Evolutionary conservation across 495 filamentous ascomycete genomes (phyloP).

Genomic region (Pyrenula massariospora): DNA sequence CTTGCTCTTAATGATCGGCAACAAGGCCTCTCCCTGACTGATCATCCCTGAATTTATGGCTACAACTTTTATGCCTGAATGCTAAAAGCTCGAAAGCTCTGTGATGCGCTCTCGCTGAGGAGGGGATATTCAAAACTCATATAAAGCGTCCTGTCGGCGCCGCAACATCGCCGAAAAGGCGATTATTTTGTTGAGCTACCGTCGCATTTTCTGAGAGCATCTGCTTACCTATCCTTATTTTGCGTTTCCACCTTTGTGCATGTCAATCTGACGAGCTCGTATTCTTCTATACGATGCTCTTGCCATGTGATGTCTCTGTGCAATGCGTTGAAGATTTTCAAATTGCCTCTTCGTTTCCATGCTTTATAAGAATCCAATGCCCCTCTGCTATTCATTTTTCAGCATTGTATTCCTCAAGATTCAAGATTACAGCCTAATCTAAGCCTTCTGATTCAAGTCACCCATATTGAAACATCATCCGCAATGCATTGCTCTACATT

Average conservation of each 20-base stretch:
- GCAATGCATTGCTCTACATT: neutral
- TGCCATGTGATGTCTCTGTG: neutral
- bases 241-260: neutral
- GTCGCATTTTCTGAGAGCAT: neutral
- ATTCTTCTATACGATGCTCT: neutral
- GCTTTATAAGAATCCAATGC: neutral
- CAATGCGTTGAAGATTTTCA: neutral
- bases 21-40: no score
- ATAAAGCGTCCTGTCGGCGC: no score
- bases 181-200: neutral
- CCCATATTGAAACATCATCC: neutral
- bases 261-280: neutral
- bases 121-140: no score
- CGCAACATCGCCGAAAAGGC: neutral
- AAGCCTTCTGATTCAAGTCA: neutral
- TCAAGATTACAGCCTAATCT: neutral
- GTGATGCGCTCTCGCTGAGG: no score
- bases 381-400: neutral
- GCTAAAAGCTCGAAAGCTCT: no score
- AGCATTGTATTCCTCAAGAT: neutral
- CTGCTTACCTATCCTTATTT: no score
- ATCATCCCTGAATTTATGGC: no score
- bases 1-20: no score
- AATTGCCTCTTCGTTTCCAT: neutral
- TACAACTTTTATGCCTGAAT: no score